Evolutionary conservation across 495 filamentous ascomycete genomes (phyloP).

Genomic region (Neurospora cerealis): DNA sequence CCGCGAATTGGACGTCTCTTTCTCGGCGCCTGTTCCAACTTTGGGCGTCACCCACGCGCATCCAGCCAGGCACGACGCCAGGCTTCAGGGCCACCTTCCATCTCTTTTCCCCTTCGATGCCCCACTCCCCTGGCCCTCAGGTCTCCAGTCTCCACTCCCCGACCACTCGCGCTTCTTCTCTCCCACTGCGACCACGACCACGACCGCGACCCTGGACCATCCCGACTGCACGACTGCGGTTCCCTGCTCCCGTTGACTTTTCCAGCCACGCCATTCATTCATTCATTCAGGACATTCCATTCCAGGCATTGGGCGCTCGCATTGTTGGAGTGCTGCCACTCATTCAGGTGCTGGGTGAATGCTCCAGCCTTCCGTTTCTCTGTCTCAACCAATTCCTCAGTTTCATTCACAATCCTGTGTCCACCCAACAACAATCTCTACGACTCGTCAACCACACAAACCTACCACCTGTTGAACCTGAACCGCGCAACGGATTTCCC

Average conservation of each 20-base stretch:
- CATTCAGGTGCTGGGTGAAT: background rate
- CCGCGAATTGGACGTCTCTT: no score
- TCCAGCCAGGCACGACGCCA: background rate
- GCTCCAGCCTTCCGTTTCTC: background rate
- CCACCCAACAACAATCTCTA: constrained; percentile 16
- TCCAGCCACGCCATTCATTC: constrained; percentile 21
- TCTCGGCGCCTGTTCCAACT: background rate
- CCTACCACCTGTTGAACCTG: constrained; percentile 1
- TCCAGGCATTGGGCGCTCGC: background rate
- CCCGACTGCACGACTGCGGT: background rate
- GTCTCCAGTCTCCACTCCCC: background rate
- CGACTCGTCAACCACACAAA: background rate
- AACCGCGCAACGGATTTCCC: background rate
- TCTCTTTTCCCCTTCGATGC: background rate
- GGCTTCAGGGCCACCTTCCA: background rate
- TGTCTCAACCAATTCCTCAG: background rate
- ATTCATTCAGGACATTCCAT: background rate
- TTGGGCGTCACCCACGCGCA: background rate
- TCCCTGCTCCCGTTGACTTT: constrained; percentile 10
- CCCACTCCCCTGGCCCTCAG: background rate
- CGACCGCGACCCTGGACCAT: background rate
- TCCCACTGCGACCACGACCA: background rate
- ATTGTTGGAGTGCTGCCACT: background rate
- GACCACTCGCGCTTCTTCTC: background rate
- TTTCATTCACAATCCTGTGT: constrained; percentile 4